These are phyloP conservation scores for Prunus salicina DNA, from an alignment of 306 rosid species.

Conservation along the genomic window DNA sequence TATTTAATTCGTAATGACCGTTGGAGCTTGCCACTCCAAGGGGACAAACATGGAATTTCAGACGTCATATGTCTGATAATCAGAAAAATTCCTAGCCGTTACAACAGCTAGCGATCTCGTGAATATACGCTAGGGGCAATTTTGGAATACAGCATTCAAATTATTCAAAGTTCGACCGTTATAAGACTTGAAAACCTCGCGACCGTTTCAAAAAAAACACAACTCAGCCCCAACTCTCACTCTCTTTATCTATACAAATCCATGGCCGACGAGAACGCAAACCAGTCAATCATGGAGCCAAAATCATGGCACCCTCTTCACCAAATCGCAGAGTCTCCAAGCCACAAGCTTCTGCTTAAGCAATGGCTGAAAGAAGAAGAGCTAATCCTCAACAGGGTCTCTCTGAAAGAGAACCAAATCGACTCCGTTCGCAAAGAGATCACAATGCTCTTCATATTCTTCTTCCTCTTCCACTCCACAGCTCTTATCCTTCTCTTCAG, in stretches of 20 bases:
- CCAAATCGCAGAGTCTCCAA: constrained; percentile 86
- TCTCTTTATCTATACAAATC: neutral
- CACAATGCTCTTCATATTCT: constrained; percentile 74
- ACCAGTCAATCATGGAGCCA: constrained; percentile 64
- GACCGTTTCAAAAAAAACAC: constrained; percentile 3
- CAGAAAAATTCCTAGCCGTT: constrained; percentile 24
- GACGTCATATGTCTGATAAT: neutral
- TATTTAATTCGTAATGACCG: constrained; percentile 14
- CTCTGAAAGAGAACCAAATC: constrained; percentile 78
- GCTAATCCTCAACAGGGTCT: constrained; percentile 62
- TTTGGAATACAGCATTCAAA: constrained; percentile 5
- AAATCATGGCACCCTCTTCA: constrained; percentile 80
- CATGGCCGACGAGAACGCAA: constrained; percentile 53
- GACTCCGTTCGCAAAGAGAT: constrained; percentile 70
- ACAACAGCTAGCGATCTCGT: neutral
- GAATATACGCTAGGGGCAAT: constrained; percentile 18
- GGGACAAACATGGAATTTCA: constrained; percentile 4
- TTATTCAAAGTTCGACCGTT: constrained; percentile 63
- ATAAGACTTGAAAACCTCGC: constrained; percentile 22
- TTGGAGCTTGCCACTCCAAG: constrained; percentile 2
- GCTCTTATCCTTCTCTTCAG: constrained; percentile 75
- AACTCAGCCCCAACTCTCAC: constrained; percentile 2
- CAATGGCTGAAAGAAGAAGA: constrained; percentile 97
- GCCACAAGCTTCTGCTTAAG: constrained; percentile 93
- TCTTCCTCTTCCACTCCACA: constrained; percentile 93